Base-by-base conservation (phyloP, 176 grass and related monocot species). In the Oryza brachyantha region DNA sequence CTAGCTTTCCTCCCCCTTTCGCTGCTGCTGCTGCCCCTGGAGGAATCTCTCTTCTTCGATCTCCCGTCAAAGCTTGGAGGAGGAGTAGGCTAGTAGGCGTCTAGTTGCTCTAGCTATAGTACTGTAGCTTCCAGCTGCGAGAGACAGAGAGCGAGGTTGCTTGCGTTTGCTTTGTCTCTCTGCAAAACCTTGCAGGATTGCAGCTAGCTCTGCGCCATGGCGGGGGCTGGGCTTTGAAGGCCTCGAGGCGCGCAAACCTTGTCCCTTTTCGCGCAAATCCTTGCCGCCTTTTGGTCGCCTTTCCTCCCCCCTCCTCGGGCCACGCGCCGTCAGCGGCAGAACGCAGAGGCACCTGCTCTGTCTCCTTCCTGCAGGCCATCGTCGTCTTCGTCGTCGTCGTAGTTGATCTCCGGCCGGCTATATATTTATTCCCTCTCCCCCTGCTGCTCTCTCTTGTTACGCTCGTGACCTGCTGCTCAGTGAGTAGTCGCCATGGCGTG, bases 251-350 rank as follows among this genome's bases (percentile, higher is more conserved):
- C 66, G 58, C 19, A 60, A 54, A 58, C 65, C 58, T 72, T 82
- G 65, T 37, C 79, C 66, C 59, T 78, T 78, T 67, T 73, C 86
- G 48, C 42, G 70, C 70, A 54, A 88, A 64, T 21, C 81, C 35
- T 75, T 89, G 82, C 57, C 17, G 54, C 86, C 72, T 89, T 84
- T 81, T 84, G 71, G 71, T 85, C 70, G 21, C 81, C 62, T 39
- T 25, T 17, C 25, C 80, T 57, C 61, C 35, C 17, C 7, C 17
- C 61, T 40, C 50, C 77, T 76, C 65, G 87, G 72, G 11, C 58
- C 10, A 36, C 63, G 86, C 55, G 77, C 74, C 13, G 28, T 76
- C 74, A 76, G 57, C 36, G 14, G 36, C 50, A 17, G 27, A 12
- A 2, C 6, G 16, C 37, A 28, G 37, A 37, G 80, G 28, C 87